These are phyloP conservation scores for Hericium rajendrae DNA, from an alignment of 768 basidiomycete species.

Conservation along the genomic window DNA sequence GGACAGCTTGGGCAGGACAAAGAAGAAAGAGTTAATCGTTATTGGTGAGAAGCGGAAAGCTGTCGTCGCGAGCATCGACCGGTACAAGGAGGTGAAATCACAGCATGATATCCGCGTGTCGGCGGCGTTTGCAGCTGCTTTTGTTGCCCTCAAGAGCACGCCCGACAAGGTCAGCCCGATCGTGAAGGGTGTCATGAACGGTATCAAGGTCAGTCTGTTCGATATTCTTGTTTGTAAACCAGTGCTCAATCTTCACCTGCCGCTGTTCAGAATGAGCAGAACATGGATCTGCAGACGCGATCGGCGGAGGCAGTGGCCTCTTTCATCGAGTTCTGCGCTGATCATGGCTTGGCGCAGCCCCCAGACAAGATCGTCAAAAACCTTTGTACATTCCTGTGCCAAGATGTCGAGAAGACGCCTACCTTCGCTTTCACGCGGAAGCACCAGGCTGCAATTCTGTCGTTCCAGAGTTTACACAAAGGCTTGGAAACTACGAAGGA, in stretches of 20 bases:
- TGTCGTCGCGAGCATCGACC: conserved; percentile 61
- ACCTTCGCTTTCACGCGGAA: conserved; percentile 68
- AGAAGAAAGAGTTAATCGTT: conserved; percentile 63
- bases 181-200: conserved; percentile 95
- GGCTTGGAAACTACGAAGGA: conserved; percentile 27
- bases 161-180: conserved; percentile 94
- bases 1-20: conserved; percentile 61
- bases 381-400: conserved; percentile 91
- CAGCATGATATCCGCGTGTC: conserved; percentile 83
- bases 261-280: conserved; percentile 66
- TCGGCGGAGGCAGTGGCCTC: conserved; percentile 80
- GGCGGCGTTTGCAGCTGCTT: conserved; percentile 84
- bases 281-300: conserved; percentile 77
- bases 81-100: conserved; percentile 72
- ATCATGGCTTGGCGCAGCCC: conserved; percentile 67
- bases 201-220: conserved; percentile 67
- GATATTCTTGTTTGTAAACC: background rate
- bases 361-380: conserved; percentile 97
- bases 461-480: conserved; percentile 44
- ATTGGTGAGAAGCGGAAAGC: conserved; percentile 71
- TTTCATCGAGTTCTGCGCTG: conserved; percentile 79
- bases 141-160: conserved; percentile 76
- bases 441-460: conserved; percentile 63
- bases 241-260: background rate
- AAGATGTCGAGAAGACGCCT: conserved; percentile 83